Conservation (phyloP, 179 eudicot species). For the Carnegiea gigantea region DNA sequence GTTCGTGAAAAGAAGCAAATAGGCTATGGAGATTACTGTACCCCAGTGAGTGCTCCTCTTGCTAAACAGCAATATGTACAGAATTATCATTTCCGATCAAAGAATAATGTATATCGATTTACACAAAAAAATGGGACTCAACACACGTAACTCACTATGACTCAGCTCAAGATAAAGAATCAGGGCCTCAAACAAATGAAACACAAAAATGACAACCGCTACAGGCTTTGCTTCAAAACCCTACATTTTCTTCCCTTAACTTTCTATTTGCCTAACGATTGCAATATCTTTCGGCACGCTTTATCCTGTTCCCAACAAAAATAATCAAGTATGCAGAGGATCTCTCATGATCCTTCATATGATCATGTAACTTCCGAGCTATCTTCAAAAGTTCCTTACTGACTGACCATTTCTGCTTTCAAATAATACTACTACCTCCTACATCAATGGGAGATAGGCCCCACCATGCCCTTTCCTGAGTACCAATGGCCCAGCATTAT, state of each 20-base stretch:
- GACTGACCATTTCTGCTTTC: background rate
- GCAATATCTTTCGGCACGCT: background rate
- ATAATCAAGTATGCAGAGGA: background rate
- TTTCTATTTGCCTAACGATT: background rate
- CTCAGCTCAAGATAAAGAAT: conserved; percentile 15
- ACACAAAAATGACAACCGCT: conserved; percentile 13
- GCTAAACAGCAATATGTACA: conserved; percentile 28
- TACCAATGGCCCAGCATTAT: conserved; percentile 88
- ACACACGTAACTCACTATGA: conserved; percentile 16
- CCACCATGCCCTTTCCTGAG: conserved; percentile 98
- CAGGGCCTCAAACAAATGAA: conserved; percentile 17
- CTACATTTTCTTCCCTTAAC: conserved; percentile 10
- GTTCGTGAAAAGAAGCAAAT: background rate
- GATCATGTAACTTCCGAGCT: background rate
- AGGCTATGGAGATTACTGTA: background rate
- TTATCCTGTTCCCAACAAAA: conserved; percentile 1
- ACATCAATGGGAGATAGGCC: conserved; percentile 78
- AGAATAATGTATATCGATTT: conserved; percentile 17
- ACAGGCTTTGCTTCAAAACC: conserved; percentile 12
- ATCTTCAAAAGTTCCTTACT: conserved; percentile 1
- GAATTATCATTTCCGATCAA: conserved; percentile 20
- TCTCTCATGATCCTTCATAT: conserved; percentile 3
- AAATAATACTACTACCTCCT: conserved; percentile 10
- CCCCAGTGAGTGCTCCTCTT: background rate
- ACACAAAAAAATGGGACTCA: conserved; percentile 29